Conservation (phyloP, 805 yeast genomes). For the Alloascoidea africana region DNA sequence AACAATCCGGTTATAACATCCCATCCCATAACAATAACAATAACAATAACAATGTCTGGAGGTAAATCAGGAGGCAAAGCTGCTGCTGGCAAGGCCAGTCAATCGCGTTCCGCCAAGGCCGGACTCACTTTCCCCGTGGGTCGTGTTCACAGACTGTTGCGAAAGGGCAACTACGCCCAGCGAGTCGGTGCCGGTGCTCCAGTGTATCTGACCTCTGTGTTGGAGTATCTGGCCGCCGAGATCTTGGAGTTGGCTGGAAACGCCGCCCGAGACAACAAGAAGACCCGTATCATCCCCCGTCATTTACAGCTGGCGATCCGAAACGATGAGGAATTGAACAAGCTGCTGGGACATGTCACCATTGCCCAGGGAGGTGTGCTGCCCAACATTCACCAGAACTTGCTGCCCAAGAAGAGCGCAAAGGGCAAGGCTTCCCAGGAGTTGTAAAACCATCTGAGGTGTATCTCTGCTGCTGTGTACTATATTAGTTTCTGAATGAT, state of each 20-base stretch:
- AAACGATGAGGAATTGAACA: conserved; percentile 97
- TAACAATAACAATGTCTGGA: conserved; percentile 47
- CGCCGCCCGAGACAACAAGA: conserved; percentile 98
- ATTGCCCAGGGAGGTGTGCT: conserved; percentile 99
- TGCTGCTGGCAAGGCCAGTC: conserved; percentile 86
- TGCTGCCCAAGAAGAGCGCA: conserved; percentile 67
- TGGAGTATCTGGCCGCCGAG: conserved; percentile 96
- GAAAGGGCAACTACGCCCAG: conserved; percentile 97
- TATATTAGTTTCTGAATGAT: not conserved
- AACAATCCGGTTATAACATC: not conserved
- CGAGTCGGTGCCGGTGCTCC: conserved; percentile 99
- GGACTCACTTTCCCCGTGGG: conserved; percentile 99
- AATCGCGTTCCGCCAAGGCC: conserved; percentile 97
- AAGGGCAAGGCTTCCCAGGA: conserved; percentile 53
- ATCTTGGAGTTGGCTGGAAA: conserved; percentile 96
- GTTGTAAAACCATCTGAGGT: conserved; percentile 25
- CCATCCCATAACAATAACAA: conserved; percentile 4
- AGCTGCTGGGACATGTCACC: conserved; percentile 82
- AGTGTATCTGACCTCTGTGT: conserved; percentile 90
- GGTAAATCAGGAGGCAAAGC: conserved; percentile 85
- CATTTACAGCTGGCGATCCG: conserved; percentile 97
- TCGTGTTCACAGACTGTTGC: conserved; percentile 92
- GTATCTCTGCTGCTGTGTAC: not conserved
- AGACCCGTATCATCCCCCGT: conserved; percentile 97
- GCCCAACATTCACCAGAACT: conserved; percentile 91